Evolutionary conservation across 2,329 filamentous ascomycete species (phyloP).

Genomic region (Trichoderma sp.): DNA sequence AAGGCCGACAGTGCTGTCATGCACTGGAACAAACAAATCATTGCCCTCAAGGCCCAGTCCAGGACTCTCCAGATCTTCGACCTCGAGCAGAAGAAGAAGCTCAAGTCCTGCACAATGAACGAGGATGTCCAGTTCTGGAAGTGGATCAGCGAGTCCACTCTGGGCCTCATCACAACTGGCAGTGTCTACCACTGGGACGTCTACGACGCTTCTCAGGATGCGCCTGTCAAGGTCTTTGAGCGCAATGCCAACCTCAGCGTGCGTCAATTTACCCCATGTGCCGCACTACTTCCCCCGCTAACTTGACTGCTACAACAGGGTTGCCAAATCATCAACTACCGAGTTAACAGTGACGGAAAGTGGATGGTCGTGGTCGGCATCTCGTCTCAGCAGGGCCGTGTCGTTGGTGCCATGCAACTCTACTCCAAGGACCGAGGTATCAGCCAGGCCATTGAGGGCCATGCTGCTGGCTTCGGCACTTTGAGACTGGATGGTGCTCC

Average conservation of each 20-base stretch:
- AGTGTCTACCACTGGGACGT: constrained; percentile 98
- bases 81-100: constrained; percentile 85
- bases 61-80: constrained; percentile 98
- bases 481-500: constrained; percentile 85
- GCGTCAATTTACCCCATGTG: constrained; percentile 42
- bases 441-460: constrained; percentile 96
- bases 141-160: constrained; percentile 88
- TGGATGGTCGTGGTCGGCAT: constrained; percentile 99
- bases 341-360: constrained; percentile 90
- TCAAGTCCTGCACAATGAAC: constrained; percentile 95
- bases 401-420: constrained; percentile 94
- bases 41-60: constrained; percentile 91
- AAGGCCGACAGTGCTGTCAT: constrained; percentile 99
- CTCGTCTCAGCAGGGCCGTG: constrained; percentile 86
- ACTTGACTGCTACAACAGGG: constrained; percentile 56
- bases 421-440: constrained; percentile 96
- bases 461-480: constrained; percentile 91
- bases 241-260: constrained; percentile 87
- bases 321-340: constrained; percentile 99
- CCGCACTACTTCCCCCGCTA: not conserved
- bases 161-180: constrained; percentile 88
- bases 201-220: constrained; percentile 76
- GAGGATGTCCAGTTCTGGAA: constrained; percentile 99
- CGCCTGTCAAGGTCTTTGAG: constrained; percentile 90
- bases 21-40: constrained; percentile 96